Base-by-base conservation (phyloP, 257 asterid species). In the Solanum virginianum region DNA sequence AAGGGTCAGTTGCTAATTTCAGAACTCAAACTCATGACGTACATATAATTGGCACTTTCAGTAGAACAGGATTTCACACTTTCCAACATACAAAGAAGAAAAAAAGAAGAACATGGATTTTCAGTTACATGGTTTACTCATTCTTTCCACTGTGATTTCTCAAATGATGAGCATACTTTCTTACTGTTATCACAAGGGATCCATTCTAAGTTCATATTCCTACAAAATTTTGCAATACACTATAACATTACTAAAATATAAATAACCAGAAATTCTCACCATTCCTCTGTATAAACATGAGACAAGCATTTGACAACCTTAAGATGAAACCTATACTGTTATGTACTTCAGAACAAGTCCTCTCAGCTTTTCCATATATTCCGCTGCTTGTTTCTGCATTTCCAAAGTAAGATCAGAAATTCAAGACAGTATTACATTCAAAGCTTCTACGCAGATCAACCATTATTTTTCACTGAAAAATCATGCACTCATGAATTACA, bases 301-400 rank as follows among this genome's bases (percentile, higher is more conserved):
- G 69, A 82, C 39, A 4, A 45, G 54, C 14, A 68, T 7, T 32
- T 36, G 55, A 45, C 62, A 57, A 7, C 10, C 36, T 26, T 62
- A n/a, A 70, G 80, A 62, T 41, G 65, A 32, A 55, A 12, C n/a
- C 92, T 90, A 93, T 57, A 92, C 92, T 4, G 98, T 93, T 68
- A 96, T 85, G 84, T 96, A 96, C 93, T 96, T 96, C 68, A 96
- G 90, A 92, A 96, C 92, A 29, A 90, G 87, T 72, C 91, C 90
- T 7, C 99, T 95, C 82, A 96, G 88, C 94, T 94, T 96, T 87
- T 91, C 91, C 99, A 96, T 96, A 80, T 91, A 93, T 24, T 91
- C 94, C 29, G 98, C 99, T 29, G 93, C 98, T 88, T 91, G 93
- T 80, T 84, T 87, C 99, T 96, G 94, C 90, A 86, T 29, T 69